Evolutionary conservation across 495 filamentous ascomycete genomes (phyloP).

Genomic region (Lasiosphaeria miniovina): DNA sequence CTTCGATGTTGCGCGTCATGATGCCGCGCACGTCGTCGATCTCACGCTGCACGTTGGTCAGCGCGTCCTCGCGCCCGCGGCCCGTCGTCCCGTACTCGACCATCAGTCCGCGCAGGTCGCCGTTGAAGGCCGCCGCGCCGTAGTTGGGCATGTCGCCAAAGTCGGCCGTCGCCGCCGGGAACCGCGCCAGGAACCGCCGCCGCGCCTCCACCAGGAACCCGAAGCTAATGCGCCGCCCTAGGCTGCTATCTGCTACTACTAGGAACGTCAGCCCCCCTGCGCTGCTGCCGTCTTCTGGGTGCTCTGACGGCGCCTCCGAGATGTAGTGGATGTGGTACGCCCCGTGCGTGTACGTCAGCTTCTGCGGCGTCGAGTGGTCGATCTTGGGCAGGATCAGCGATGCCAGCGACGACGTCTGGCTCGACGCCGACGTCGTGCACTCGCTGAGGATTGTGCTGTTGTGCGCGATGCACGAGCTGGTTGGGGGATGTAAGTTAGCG

Average conservation of each 20-base stretch:
- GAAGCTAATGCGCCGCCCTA: conserved; percentile 86
- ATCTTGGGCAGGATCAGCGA: conserved; percentile 96
- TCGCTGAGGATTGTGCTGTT: conserved; percentile 89
- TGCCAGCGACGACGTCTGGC: conserved; percentile 76
- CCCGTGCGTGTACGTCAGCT: conserved; percentile 91
- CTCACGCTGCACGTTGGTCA: conserved; percentile 76
- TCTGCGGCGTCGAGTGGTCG: conserved; percentile 72
- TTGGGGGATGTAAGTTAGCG: conserved; percentile 22
- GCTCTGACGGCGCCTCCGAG: conserved; percentile 71
- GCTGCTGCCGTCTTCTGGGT: conserved; percentile 41
- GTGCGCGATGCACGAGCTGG: conserved; percentile 86
- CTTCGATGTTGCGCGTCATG: conserved; percentile 99
- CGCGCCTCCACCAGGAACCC: conserved; percentile 91
- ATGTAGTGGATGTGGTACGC: conserved; percentile 94
- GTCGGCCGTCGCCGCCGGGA: conserved; percentile 62
- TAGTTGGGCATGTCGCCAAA: conserved; percentile 81
- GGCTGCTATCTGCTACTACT: conserved; percentile 70
- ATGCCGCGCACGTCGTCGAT: conserved; percentile 92
- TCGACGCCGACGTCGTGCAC: conserved; percentile 76
- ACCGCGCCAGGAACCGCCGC: conserved; percentile 76
- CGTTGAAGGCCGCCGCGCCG: conserved; percentile 84
- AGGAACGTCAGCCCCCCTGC: conserved; percentile 82
- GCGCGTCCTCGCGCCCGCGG: conserved; percentile 73
- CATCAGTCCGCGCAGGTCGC: conserved; percentile 72
- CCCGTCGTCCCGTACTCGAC: conserved; percentile 78